Conservation (phyloP, 2,329 filamentous ascomycete genomes). For the Fusarium sp. region DNA sequence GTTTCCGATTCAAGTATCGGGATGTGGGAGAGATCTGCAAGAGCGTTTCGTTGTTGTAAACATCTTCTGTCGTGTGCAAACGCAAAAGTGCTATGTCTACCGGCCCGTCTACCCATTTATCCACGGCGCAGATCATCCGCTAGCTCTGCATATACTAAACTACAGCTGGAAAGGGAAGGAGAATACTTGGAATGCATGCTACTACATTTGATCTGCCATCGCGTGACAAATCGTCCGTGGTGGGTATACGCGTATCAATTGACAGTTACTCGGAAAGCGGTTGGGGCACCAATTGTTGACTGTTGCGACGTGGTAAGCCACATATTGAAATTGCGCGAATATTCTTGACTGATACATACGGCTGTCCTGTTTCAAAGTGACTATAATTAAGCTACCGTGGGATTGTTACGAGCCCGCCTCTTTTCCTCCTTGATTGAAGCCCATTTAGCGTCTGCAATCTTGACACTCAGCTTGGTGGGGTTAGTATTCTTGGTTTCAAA, state of each 20-base stretch:
- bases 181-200: not conserved
- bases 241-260: not conserved
- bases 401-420: not conserved
- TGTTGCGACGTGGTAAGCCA: rapidly evolving
- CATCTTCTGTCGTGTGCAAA: too few species aligned
- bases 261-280: not conserved
- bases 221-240: rapidly evolving
- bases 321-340: not conserved
- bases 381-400: not conserved
- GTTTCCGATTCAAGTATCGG: not conserved
- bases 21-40: not conserved
- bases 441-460: conserved; percentile 27
- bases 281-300: not conserved
- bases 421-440: conserved; percentile 23
- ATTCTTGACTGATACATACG: not conserved
- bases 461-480: conserved; percentile 20
- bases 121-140: not conserved
- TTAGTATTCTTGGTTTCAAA: conserved; percentile 34
- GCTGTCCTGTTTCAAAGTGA: too few species aligned
- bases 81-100: not conserved
- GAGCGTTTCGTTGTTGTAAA: not conserved
- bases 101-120: conserved; percentile 13
- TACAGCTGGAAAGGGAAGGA: not conserved
- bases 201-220: not conserved
- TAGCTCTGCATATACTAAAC: not conserved